A percentile compares a stretch with the other conserved stretches of the same genome.
Evolutionary conservation across 805 yeast species (phyloP).

Genomic region (Ogataea paraovalis): DNA sequence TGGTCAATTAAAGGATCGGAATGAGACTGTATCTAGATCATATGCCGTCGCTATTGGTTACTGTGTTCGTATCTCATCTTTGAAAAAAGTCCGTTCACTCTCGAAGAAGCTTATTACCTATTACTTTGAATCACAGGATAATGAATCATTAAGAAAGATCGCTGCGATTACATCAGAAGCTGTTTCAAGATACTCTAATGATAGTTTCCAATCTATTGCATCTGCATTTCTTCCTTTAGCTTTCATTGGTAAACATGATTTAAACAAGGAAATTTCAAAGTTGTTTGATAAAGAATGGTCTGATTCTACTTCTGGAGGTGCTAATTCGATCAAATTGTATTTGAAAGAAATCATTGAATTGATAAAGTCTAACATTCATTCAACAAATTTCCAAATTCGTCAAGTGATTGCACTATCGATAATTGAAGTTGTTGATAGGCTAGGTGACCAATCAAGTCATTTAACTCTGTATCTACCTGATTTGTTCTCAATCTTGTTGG

Average conservation of each 20-base stretch:
- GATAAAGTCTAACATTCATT: slow-evolving; percentile 45
- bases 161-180: slow-evolving; percentile 63
- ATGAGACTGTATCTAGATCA: slow-evolving; percentile 66
- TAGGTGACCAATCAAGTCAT: slow-evolving; percentile 31
- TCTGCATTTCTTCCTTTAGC: slow-evolving; percentile 71
- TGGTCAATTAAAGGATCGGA: slow-evolving; percentile 62
- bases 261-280: slow-evolving; percentile 39
- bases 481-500: slow-evolving; percentile 53
- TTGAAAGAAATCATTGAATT: slow-evolving; percentile 61
- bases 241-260: slow-evolving; percentile 72
- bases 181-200: slow-evolving; percentile 64
- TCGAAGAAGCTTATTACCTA: slow-evolving; percentile 44
- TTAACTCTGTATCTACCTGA: slow-evolving; percentile 18
- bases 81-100: slow-evolving; percentile 50
- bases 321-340: slow-evolving; percentile 65
- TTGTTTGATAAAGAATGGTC: slow-evolving; percentile 68
- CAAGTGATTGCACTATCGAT: slow-evolving; percentile 68
- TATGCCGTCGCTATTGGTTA: slow-evolving; percentile 82
- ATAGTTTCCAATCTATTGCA: slow-evolving; percentile 58
- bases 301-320: slow-evolving; percentile 72
- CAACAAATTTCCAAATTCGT: slow-evolving; percentile 60
- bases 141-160: slow-evolving; percentile 37
- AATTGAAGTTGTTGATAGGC: slow-evolving; percentile 49
- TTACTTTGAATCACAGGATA: slow-evolving; percentile 56
- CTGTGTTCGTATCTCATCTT: slow-evolving; percentile 57